phyloP scores from a whole-genome alignment of 257 asterid species.

The Nicotiana noctiflora region DNA sequence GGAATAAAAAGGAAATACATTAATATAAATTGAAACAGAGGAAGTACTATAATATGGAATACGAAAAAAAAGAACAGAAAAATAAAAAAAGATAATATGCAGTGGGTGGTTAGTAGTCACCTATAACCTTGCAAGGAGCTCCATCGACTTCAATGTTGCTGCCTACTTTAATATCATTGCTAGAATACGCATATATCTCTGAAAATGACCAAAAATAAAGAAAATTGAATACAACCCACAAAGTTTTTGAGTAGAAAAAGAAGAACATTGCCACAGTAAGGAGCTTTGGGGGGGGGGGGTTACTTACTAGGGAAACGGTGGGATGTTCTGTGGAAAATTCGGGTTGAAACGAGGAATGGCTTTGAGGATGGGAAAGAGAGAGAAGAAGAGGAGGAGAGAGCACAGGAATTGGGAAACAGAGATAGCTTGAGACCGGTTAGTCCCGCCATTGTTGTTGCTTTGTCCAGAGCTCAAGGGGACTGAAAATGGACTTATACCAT shows the following conservation, averaged over 20 bases:
- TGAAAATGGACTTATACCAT: neutral
- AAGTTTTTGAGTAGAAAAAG: neutral
- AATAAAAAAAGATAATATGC: neutral
- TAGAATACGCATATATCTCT: slow-evolving; percentile 69
- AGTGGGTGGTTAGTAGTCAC: slow-evolving; percentile 17
- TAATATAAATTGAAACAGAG: no score
- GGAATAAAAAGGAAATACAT: no score
- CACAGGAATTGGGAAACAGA: slow-evolving; percentile 30
- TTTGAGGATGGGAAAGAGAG: slow-evolving; percentile 21
- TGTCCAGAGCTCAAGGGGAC: neutral
- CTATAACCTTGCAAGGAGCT: slow-evolving; percentile 82
- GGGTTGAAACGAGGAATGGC: slow-evolving; percentile 27
- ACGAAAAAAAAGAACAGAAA: no score
- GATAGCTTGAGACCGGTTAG: slow-evolving; percentile 36
- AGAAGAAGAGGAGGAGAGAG: slow-evolving; percentile 32
- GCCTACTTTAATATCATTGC: slow-evolving; percentile 94
- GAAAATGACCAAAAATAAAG: neutral
- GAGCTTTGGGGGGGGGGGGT: no score
- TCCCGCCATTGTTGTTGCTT: slow-evolving; percentile 54
- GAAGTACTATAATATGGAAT: neutral
- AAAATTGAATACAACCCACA: neutral
- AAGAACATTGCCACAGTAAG: neutral
- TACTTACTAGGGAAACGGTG: slow-evolving; percentile 48
- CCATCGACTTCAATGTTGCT: slow-evolving; percentile 92
- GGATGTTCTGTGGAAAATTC: slow-evolving; percentile 21